phyloP scores from a whole-genome alignment of 495 filamentous ascomycete genomes.

The Talaromyces proteolyticus region DNA sequence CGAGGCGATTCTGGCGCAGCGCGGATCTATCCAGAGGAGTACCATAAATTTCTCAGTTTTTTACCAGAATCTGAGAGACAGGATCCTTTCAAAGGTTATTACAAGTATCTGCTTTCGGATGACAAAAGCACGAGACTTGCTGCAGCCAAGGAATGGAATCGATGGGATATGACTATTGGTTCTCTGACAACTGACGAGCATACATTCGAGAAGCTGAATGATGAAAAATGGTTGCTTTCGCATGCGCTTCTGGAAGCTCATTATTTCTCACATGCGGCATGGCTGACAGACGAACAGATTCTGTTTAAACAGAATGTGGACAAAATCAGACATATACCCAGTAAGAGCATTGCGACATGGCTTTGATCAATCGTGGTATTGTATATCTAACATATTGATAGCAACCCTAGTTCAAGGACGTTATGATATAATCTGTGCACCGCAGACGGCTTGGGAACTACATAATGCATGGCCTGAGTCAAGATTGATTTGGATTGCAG shows the following conservation, averaged over 20 bases:
- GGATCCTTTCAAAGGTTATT: background rate
- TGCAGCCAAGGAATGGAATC: background rate
- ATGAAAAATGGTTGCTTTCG: background rate
- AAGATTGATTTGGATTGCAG: background rate
- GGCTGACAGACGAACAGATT: background rate
- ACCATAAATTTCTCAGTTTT: background rate
- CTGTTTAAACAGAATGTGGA: background rate
- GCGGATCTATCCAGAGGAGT: background rate
- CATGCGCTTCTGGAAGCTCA: background rate
- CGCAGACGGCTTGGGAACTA: background rate
- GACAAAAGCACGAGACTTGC: background rate
- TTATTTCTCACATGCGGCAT: background rate
- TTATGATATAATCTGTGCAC: background rate
- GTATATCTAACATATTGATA: no score
- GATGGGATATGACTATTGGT: background rate
- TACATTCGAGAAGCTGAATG: background rate
- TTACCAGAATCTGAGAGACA: background rate
- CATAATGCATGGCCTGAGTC: background rate
- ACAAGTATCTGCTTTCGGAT: background rate
- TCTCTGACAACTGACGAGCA: background rate
- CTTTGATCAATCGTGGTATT: no score
- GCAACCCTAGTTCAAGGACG: background rate
- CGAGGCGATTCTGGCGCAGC: background rate
- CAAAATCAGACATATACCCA: background rate
- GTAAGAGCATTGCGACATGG: no score